Conservation (phyloP, 352 stramenopile genomes). For the Phytophthora fragariaefolia region DNA sequence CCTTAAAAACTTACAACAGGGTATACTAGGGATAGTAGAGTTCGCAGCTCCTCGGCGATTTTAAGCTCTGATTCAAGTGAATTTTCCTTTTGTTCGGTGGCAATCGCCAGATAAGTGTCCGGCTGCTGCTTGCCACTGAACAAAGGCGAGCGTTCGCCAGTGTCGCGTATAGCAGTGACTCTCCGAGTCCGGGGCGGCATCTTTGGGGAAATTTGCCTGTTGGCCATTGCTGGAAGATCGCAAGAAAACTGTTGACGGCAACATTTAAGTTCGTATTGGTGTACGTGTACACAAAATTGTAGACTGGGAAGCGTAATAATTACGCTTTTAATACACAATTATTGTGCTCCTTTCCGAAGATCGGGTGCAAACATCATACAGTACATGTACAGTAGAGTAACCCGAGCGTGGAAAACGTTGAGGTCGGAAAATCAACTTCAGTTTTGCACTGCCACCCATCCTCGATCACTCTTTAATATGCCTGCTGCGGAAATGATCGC, state of each 20-base stretch:
- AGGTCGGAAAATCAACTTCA: constrained; percentile 25
- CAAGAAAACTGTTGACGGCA: constrained; percentile 6
- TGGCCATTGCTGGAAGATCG: constrained; percentile 17
- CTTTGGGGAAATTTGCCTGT: background rate
- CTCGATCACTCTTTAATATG: constrained; percentile 20
- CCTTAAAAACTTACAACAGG: constrained; percentile 35
- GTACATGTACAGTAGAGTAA: too few species aligned
- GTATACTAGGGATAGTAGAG: constrained; percentile 53
- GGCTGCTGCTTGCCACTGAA: constrained; percentile 16
- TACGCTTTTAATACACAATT: too few species aligned
- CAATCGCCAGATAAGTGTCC: constrained; percentile 26
- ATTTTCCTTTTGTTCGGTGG: background rate
- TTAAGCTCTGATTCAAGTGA: constrained; percentile 24
- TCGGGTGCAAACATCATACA: constrained; percentile 5
- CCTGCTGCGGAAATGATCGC: constrained; percentile 15
- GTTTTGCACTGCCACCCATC: constrained; percentile 21
- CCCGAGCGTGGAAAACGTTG: constrained; percentile 13
- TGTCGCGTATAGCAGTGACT: constrained; percentile 14
- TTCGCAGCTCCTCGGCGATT: constrained; percentile 40
- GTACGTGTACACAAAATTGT: constrained; percentile 2
- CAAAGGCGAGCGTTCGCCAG: constrained; percentile 17
- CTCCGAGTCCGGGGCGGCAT: background rate
- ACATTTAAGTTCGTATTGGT: constrained; percentile 18
- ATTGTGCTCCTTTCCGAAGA: constrained; percentile 8
- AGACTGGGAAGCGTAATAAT: too few species aligned